Evolutionary conservation across 106 monocot genomes (phyloP).

Genomic region (Gastrodia elata): DNA sequence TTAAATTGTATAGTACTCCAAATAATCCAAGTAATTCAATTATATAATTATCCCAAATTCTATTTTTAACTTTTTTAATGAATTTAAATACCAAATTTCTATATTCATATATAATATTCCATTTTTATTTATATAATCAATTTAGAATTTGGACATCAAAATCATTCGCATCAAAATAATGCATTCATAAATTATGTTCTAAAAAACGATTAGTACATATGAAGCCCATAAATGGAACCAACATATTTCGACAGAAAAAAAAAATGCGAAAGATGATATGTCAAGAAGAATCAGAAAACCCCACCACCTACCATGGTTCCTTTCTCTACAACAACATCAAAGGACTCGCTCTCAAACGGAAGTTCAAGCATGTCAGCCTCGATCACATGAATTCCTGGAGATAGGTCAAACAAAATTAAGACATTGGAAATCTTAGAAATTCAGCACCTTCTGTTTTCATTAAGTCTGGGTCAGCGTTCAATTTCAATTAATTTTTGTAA

Average conservation of each 20-base stretch:
- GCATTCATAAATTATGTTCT: background rate
- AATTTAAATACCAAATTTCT: too few relatives aligned
- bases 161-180: slow-evolving; percentile 3
- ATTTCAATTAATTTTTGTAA: background rate
- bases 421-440: background rate
- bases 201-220: background rate
- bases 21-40: too few relatives aligned
- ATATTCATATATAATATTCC: too few relatives aligned
- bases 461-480: background rate
- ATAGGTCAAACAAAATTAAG: background rate
- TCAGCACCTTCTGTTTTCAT: background rate
- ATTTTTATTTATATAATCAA: too few relatives aligned
- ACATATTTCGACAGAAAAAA: background rate
- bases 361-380: slow-evolving; percentile 85
- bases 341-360: slow-evolving; percentile 56
- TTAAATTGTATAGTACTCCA: too few relatives aligned
- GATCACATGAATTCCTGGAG: slow-evolving; percentile 60
- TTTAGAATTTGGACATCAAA: too few relatives aligned
- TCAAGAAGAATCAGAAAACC: background rate
- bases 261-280: background rate
- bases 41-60: too few relatives aligned
- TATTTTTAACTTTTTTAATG: too few relatives aligned
- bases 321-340: slow-evolving; percentile 91
- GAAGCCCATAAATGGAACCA: background rate
- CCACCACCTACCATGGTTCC: slow-evolving; percentile 75